Evolutionary conservation across 2,329 filamentous ascomycete species (phyloP).

Genomic region (Dothistroma pini): DNA sequence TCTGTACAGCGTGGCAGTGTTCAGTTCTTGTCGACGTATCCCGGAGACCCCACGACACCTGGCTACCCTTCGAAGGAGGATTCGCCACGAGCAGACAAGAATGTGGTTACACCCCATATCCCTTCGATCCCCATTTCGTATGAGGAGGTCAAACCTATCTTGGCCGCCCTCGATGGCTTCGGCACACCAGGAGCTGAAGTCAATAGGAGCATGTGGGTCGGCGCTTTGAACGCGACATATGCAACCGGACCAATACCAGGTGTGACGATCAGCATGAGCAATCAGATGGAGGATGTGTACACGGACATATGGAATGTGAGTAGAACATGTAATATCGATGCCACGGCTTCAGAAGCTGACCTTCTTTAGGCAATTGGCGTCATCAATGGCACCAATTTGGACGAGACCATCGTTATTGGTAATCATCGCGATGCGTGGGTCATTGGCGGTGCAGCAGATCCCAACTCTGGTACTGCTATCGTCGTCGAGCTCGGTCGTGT

Average conservation of each 20-base stretch:
- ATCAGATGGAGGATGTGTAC: constrained; percentile 75
- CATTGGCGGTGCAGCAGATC: constrained; percentile 51
- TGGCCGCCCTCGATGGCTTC: constrained; percentile 77
- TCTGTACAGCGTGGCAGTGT: constrained; percentile 47
- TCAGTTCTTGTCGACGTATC: constrained; percentile 60
- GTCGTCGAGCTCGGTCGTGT: constrained; percentile 50
- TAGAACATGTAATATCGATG: no score
- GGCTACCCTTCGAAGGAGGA: constrained; percentile 84
- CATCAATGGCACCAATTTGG: constrained; percentile 61
- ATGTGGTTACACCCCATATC: constrained; percentile 66
- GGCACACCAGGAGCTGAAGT: constrained; percentile 56
- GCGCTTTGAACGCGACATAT: constrained; percentile 70
- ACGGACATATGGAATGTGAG: constrained; percentile 70
- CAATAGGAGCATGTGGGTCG: constrained; percentile 59
- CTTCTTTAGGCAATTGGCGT: constrained; percentile 52
- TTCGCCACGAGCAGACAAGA: constrained; percentile 64
- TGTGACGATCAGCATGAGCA: constrained; percentile 65
- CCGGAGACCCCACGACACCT: constrained; percentile 72
- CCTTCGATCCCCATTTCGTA: constrained; percentile 87
- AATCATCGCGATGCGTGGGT: constrained; percentile 56
- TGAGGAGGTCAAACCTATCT: constrained; percentile 71
- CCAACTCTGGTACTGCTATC: constrained; percentile 50
- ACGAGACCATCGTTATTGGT: constrained; percentile 54
- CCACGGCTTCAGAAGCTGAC: no score
- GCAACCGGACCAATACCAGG: constrained; percentile 76